Percentiles rank a stretch among this genome's conserved stretches.
Conservation (phyloP, 164 flowering plant genomes). For the Piper longum region DNA sequence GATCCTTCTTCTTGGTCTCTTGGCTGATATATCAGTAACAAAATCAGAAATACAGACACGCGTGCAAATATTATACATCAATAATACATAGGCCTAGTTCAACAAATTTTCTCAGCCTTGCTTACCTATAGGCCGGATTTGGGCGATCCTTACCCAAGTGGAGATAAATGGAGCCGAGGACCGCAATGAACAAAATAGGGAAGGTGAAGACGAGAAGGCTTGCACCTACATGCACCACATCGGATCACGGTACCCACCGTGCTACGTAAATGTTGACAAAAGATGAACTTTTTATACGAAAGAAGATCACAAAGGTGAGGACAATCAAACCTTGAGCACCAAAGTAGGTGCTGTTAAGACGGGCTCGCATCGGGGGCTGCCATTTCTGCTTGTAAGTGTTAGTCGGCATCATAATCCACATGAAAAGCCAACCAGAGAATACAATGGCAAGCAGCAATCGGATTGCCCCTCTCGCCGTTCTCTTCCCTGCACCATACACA, state of each 20-base stretch:
- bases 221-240: slow-evolving; percentile 17
- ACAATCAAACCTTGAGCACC: slow-evolving; percentile 40
- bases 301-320: not conserved
- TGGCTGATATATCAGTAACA: too few species aligned
- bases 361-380: slow-evolving; percentile 20
- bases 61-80: not conserved
- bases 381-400: slow-evolving; percentile 23
- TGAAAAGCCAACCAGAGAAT: slow-evolving; percentile 28
- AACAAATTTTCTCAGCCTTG: not conserved
- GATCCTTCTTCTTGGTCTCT: not conserved
- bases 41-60: not conserved
- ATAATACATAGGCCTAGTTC: not conserved
- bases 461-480: slow-evolving; percentile 7
- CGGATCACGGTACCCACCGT: not conserved
- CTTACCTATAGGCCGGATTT: not conserved
- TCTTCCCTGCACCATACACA: not conserved
- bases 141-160: slow-evolving; percentile 33
- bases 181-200: slow-evolving; percentile 42
- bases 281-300: too few species aligned
- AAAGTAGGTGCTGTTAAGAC: slow-evolving; percentile 33
- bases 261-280: not conserved
- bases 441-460: slow-evolving; percentile 13
- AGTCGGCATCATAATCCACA: slow-evolving; percentile 62
- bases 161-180: slow-evolving; percentile 46
- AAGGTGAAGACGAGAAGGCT: slow-evolving; percentile 30